Evolutionary conservation across 345 rosid species (phyloP).

Genomic region (Citrus medica): DNA sequence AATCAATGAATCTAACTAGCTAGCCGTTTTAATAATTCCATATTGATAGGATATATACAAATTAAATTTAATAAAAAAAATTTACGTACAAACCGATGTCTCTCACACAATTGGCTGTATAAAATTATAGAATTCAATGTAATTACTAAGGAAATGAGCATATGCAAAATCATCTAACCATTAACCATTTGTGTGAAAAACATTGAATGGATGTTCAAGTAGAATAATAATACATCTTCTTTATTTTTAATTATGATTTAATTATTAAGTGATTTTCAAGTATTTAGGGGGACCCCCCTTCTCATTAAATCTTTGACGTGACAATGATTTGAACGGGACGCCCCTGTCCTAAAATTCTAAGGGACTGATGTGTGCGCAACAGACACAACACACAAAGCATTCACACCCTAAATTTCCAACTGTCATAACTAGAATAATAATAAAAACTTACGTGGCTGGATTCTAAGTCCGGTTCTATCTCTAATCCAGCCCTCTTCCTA

Average conservation of each 20-base stretch:
- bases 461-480: not conserved
- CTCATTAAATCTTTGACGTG: not conserved
- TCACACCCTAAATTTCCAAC: conserved; percentile 2
- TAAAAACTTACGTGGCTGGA: not conserved
- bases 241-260: no score
- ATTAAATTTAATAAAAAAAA: no score
- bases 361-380: not conserved
- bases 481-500: not conserved
- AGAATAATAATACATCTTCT: no score
- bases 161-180: no score
- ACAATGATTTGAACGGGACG: not conserved
- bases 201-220: no score
- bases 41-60: no score
- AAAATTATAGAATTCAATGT: no score
- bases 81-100: no score
- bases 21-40: not conserved
- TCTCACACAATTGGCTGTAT: no score
- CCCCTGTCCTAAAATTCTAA: not conserved
- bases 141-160: no score
- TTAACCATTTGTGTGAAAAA: no score
- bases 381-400: not conserved
- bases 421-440: not conserved
- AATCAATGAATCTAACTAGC: not conserved
- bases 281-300: not conserved
- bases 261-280: no score